Evolutionary conservation across 2,329 filamentous ascomycete genomes (phyloP), one percentile per base, ranked within the genome.

Genomic region (Aureobasidium melanogenum): DNA sequence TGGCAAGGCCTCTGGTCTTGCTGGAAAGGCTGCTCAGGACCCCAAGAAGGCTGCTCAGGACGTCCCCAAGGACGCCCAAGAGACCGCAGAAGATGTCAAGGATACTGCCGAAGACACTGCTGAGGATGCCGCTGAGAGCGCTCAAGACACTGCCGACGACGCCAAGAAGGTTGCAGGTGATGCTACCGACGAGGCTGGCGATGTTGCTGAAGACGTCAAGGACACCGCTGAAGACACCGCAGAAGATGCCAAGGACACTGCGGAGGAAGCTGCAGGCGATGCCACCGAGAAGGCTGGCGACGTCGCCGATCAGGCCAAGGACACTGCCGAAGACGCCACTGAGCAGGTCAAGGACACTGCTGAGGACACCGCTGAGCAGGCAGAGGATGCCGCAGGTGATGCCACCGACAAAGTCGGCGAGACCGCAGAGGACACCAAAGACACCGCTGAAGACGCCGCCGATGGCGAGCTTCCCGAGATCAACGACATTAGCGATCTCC

Each of bases 1-100:
- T 65, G 76, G 74, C 63, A 76, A 77, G 66, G 78, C 77, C 38
- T 74, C 73, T n/a, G 74, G 74, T 60, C 69, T 79, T 43, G 77
- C 77, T 32, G 74, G 75, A 66, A 77, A 79, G 68, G 71, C 71
- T 15, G 67, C 68, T 32, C 65, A 76, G 57, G 74, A 76, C 59
- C 72, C 74, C 3, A 63, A 69, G 39, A 70, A 71, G 36, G 71
- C 73, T 57, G 72, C 71, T 26, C 26, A 60, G 12, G 65, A 64
- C 38, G 62, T 65, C 60, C 61, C 66, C 32, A 68, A 72, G 22
- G 70, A 70, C 54, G 69, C 64, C 19, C 61, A 71, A 56, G 70
- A 72, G 44, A 69, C 69, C 38, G 68, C 67, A 32, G 68, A 65
- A 46, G 70, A 74, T 32, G 69, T 64, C 47, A 69, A 67, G 28